These are phyloP conservation scores for Colletotrichum shisoi DNA, from an alignment of 2,329 filamentous ascomycete genomes.

Conservation along the genomic window DNA sequence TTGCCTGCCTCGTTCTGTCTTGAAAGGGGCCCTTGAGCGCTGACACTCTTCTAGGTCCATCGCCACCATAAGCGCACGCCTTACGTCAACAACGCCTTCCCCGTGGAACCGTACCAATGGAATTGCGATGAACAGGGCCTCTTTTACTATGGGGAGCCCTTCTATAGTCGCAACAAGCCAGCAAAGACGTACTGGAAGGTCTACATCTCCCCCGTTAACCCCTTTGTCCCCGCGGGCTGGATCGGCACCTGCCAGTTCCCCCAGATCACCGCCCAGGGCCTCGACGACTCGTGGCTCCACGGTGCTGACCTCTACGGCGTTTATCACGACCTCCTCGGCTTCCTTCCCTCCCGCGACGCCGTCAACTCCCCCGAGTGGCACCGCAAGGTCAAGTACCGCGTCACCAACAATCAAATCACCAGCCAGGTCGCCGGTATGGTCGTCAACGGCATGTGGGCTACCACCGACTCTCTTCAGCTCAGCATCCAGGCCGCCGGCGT, in stretches of 20 bases:
- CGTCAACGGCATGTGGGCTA: conserved; percentile 72
- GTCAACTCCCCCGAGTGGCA: conserved; percentile 48
- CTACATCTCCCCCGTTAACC: conserved; percentile 69
- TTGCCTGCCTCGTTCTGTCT: not conserved
- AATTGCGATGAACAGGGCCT: conserved; percentile 74
- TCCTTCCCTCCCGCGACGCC: conserved; percentile 64
- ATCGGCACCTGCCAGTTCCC: conserved; percentile 80
- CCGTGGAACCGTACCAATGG: conserved; percentile 76
- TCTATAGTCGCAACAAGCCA: conserved; percentile 55
- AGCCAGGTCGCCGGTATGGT: conserved; percentile 81
- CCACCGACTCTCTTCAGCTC: conserved; percentile 54
- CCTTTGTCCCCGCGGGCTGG: conserved; percentile 72
- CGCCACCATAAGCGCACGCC: conserved; percentile 86
- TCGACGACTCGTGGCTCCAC: conserved; percentile 78
- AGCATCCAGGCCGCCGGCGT: conserved; percentile 57
- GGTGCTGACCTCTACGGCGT: conserved; percentile 79
- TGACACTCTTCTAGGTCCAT: conserved; percentile 66
- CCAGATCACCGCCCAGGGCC: conserved; percentile 75
- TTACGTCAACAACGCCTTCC: conserved; percentile 80
- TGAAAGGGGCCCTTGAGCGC: not conserved
- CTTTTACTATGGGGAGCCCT: conserved; percentile 72
- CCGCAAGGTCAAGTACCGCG: conserved; percentile 67
- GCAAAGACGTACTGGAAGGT: conserved; percentile 71
- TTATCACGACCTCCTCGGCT: conserved; percentile 73
- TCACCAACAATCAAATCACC: conserved; percentile 84